A percentile compares a stretch with the other conserved stretches of the same genome.
These are phyloP conservation scores for Trichoderma arundinaceum DNA, from an alignment of 2,329 filamentous ascomycete species.

Conservation along the genomic window DNA sequence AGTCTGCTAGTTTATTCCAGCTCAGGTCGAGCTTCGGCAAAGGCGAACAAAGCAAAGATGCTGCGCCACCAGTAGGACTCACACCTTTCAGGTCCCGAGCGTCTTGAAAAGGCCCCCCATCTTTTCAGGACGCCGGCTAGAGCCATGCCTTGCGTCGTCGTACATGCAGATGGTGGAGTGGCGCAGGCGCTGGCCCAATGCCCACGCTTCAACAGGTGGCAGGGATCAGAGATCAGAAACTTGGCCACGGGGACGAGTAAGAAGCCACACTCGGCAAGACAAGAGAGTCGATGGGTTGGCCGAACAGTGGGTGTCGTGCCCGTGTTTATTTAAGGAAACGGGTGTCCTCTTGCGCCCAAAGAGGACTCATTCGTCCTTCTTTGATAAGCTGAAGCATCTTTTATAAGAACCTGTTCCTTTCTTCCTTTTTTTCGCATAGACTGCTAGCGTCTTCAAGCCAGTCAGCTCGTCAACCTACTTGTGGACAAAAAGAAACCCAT, in stretches of 20 bases:
- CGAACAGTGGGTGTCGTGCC: background rate
- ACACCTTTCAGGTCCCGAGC: background rate
- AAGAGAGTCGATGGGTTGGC: too few relatives aligned
- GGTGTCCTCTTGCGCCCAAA: background rate
- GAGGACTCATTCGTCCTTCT: background rate
- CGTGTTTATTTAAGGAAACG: slow-evolving; percentile 22
- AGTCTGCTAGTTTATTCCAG: background rate
- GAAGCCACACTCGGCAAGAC: background rate
- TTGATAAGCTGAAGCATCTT: slow-evolving; percentile 4
- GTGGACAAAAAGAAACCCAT: background rate
- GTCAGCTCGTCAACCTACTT: background rate
- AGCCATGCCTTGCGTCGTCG: slow-evolving; percentile 18
- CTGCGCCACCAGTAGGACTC: background rate
- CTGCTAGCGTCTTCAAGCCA: background rate
- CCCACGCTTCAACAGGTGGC: background rate
- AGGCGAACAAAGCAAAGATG: slow-evolving; percentile 1
- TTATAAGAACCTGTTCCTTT: background rate
- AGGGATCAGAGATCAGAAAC: slow-evolving; percentile 18
- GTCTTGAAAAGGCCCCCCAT: background rate
- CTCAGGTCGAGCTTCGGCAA: background rate
- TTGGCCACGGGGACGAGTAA: slow-evolving; percentile 26
- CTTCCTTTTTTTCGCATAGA: background rate
- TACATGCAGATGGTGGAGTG: slow-evolving; percentile 27
- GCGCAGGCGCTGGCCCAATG: slow-evolving; percentile 8
- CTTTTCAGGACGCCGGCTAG: too few relatives aligned